Evolutionary conservation across 192 early-diverging fungal genomes (phyloP).

Genomic region (Rhizoclosmatium sp.): DNA sequence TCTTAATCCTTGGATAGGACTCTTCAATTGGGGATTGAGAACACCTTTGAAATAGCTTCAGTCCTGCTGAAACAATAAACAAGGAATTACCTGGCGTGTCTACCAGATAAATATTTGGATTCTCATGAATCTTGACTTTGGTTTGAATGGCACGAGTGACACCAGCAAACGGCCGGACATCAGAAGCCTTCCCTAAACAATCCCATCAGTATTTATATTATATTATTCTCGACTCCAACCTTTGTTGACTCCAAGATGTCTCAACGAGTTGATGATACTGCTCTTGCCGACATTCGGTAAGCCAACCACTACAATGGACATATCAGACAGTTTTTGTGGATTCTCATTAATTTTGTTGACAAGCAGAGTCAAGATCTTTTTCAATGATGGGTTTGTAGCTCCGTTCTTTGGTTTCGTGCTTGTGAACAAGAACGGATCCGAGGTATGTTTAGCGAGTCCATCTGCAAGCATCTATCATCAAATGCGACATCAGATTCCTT

Average conservation of each 20-base stretch:
- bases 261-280: slow-evolving; percentile 86
- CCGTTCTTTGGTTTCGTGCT: slow-evolving; percentile 23
- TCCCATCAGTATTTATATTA: neutral
- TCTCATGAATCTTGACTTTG: slow-evolving; percentile 83
- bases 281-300: slow-evolving; percentile 98
- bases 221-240: slow-evolving; percentile 36
- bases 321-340: slow-evolving; percentile 8
- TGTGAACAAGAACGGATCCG: slow-evolving; percentile 71
- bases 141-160: slow-evolving; percentile 81
- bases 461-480: neutral
- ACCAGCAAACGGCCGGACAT: slow-evolving; percentile 86
- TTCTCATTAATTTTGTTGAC: slow-evolving; percentile 47
- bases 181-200: slow-evolving; percentile 73
- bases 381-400: slow-evolving; percentile 63
- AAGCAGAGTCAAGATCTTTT: slow-evolving; percentile 73
- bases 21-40: slow-evolving; percentile 77
- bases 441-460: slow-evolving; percentile 53
- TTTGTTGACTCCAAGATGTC: slow-evolving; percentile 77
- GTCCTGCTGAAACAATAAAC: neutral
- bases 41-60: slow-evolving; percentile 13
- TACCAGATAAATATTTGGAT: slow-evolving; percentile 89
- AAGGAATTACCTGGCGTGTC: slow-evolving; percentile 76
- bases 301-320: slow-evolving; percentile 86
- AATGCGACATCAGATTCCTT: too few relatives aligned
- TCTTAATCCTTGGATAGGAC: slow-evolving; percentile 84